A percentile compares a stretch with the other conserved stretches of the same genome.
phyloP scores from a whole-genome alignment of 352 stramenopile species.

The Phytophthora boehmeriae region DNA sequence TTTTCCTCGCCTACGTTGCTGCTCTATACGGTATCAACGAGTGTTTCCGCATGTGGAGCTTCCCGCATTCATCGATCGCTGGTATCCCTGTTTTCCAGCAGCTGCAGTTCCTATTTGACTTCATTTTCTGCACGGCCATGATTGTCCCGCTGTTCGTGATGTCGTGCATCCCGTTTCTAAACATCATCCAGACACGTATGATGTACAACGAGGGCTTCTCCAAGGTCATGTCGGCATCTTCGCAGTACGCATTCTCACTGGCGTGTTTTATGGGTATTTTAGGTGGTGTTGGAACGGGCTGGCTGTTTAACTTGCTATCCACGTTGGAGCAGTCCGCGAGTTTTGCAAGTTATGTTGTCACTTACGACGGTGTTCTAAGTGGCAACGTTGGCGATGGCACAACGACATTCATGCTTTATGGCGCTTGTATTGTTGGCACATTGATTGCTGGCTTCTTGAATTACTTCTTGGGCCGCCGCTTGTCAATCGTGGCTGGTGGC shows the following conservation, averaged over 20 bases:
- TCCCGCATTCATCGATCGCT: slow-evolving; percentile 60
- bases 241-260: slow-evolving; percentile 79
- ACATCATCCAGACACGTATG: slow-evolving; percentile 85
- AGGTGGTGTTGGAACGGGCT: slow-evolving; percentile 63
- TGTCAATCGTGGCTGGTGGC: slow-evolving; percentile 66
- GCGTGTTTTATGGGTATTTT: slow-evolving; percentile 70
- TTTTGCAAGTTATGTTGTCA: slow-evolving; percentile 72
- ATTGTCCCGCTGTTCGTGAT: slow-evolving; percentile 71
- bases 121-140: slow-evolving; percentile 70
- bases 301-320: slow-evolving; percentile 69
- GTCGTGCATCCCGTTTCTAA: slow-evolving; percentile 78
- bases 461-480: slow-evolving; percentile 66
- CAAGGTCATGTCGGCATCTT: slow-evolving; percentile 79
- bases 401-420: slow-evolving; percentile 64
- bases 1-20: slow-evolving; percentile 72
- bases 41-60: slow-evolving; percentile 76
- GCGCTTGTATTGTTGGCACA: slow-evolving; percentile 49
- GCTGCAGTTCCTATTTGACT: slow-evolving; percentile 82
- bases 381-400: slow-evolving; percentile 63
- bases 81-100: slow-evolving; percentile 65
- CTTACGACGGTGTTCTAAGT: slow-evolving; percentile 58
- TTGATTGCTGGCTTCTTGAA: slow-evolving; percentile 59
- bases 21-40: slow-evolving; percentile 79
- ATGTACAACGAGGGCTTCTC: slow-evolving; percentile 90
- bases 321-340: slow-evolving; percentile 68